These are phyloP conservation scores for Cladobotryum protrusum DNA, from an alignment of 2,329 filamentous ascomycete species.

Conservation along the genomic window DNA sequence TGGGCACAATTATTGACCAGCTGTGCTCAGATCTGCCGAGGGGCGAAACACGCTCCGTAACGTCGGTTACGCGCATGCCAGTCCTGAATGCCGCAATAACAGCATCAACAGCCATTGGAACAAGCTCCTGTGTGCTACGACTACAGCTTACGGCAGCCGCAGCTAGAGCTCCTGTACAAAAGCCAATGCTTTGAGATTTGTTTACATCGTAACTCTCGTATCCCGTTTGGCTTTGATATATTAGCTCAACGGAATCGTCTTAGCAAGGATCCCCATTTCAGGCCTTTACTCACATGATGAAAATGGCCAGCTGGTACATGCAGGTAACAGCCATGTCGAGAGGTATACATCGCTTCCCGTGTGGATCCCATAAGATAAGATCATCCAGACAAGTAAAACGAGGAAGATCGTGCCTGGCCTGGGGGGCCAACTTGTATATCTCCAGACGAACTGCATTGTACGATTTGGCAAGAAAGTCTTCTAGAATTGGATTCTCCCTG, in stretches of 20 bases:
- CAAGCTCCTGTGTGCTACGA: conserved; percentile 5
- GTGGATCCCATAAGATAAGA: conserved; percentile 6
- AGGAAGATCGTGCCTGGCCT: conserved; percentile 3
- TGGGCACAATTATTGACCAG: background rate
- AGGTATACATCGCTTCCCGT: conserved; percentile 1
- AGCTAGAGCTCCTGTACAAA: conserved; percentile 8
- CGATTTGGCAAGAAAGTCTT: conserved; percentile 8
- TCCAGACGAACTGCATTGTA: conserved; percentile 7
- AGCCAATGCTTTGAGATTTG: background rate
- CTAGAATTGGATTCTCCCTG: conserved; percentile 1
- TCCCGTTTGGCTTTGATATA: background rate
- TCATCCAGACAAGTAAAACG: conserved; percentile 9
- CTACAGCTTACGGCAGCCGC: conserved; percentile 8
- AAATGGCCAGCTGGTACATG: conserved; percentile 7
- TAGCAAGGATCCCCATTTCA: too few species aligned
- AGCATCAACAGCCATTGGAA: conserved; percentile 7
- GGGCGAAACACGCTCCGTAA: background rate
- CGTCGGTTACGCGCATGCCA: conserved; percentile 5
- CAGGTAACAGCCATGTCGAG: conserved; percentile 10
- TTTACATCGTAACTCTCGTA: background rate
- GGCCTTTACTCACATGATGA: conserved; percentile 6
- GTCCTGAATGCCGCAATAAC: conserved; percentile 7
- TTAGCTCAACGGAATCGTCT: background rate
- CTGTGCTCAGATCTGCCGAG: background rate
- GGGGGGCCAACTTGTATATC: conserved; percentile 5